Evolutionary conservation across 2,329 filamentous ascomycete species (phyloP).

Genomic region (Elsinoe arachidis): DNA sequence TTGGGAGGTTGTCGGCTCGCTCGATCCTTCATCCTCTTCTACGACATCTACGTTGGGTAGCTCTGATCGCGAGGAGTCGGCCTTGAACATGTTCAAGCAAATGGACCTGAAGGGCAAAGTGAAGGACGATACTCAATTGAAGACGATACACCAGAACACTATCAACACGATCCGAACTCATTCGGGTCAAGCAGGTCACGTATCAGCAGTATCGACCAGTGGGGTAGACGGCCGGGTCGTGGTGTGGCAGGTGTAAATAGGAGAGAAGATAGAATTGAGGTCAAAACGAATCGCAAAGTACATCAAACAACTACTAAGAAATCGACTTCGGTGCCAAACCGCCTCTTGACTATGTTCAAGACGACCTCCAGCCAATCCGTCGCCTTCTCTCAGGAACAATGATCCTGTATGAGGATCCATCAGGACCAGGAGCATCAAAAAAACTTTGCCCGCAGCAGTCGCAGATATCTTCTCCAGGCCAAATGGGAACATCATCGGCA

Average conservation of each 20-base stretch:
- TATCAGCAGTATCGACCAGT: conserved; percentile 61
- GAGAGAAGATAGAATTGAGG: neutral
- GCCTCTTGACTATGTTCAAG: too few relatives aligned
- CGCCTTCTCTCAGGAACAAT: neutral
- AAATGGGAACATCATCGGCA: neutral
- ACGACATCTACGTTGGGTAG: conserved; percentile 18
- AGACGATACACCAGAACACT: conserved; percentile 94
- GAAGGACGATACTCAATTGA: conserved; percentile 87
- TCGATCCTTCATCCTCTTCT: conserved; percentile 53
- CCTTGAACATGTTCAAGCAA: conserved; percentile 95
- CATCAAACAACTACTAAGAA: neutral
- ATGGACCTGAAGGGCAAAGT: conserved; percentile 96
- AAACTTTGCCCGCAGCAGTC: neutral
- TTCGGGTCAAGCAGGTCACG: conserved; percentile 45
- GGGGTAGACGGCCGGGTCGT: conserved; percentile 42
- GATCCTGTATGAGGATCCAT: neutral
- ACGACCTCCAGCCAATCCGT: neutral
- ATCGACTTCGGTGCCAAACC: too few relatives aligned
- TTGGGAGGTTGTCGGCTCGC: conserved; percentile 74
- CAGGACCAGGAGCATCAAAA: neutral
- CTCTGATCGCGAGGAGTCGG: conserved; percentile 74
- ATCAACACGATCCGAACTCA: conserved; percentile 77
- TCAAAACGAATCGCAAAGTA: neutral
- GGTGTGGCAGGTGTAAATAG: conserved; percentile 36
- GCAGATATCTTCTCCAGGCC: neutral